A percentile compares a stretch with the other conserved stretches of the same genome.
Conservation (phyloP, 1,139 yeast species). For the Debaryomyces sp. region DNA sequence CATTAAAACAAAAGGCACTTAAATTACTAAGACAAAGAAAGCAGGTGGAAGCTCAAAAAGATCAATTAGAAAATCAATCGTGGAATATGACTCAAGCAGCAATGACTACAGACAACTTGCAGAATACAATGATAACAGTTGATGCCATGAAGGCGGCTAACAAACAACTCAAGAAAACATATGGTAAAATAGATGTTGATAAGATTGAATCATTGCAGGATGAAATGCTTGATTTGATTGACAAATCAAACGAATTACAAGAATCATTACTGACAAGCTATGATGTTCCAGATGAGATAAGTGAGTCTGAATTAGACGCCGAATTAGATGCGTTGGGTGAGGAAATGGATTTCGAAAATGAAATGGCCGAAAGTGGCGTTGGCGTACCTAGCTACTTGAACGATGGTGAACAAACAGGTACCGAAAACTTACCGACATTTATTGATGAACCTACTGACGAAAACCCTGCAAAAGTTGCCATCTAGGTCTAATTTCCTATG, state of each 20-base stretch:
- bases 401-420: conserved; percentile 40
- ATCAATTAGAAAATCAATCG: conserved; percentile 85
- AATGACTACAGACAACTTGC: conserved; percentile 92
- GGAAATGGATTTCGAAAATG: conserved; percentile 76
- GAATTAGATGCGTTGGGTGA: conserved; percentile 95
- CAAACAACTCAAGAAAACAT: conserved; percentile 84
- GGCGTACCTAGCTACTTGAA: conserved; percentile 66
- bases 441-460: conserved; percentile 68
- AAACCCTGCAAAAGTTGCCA: conserved; percentile 49
- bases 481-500: conserved; percentile 15
- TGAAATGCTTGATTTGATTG: conserved; percentile 94
- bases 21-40: conserved; percentile 84
- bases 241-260: conserved; percentile 89
- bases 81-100: conserved; percentile 99
- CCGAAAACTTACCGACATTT: conserved; percentile 64
- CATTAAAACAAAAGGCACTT: conserved; percentile 85
- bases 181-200: conserved; percentile 91
- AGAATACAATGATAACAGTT: conserved; percentile 93
- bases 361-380: conserved; percentile 49
- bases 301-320: conserved; percentile 92
- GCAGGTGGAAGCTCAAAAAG: conserved; percentile 89
- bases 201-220: conserved; percentile 92
- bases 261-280: conserved; percentile 82
- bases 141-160: conserved; percentile 94
- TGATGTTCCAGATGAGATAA: conserved; percentile 88